Base-by-base conservation (phyloP, 2,329 filamentous ascomycete genomes). In the Nemania bipapillata region DNA sequence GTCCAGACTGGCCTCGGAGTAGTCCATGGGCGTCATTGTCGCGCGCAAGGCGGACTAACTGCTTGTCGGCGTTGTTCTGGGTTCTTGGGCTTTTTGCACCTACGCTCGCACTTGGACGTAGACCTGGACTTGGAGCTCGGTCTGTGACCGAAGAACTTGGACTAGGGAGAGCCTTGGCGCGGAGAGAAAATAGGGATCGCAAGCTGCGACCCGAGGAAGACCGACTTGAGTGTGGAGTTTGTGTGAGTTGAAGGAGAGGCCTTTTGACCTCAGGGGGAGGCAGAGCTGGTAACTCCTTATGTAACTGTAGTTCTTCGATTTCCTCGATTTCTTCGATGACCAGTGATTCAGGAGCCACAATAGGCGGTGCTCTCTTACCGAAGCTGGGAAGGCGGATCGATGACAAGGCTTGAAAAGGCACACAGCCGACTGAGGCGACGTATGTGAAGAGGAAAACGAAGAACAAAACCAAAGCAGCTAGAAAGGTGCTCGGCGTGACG, bases 401-500 rank as follows among this genome's bases (percentile, higher is more conserved):
- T 6, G 83, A 77, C 22, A 86, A 76, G 50, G 75, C 74, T 50
- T 79, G 72, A 35, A 79, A 73, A 26, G 80, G 79, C 45, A 82
- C 76, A 68, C 77, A 76, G 53, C 76, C 76, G 40, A 80, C 75
- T 45, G 80, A 78, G 42, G 81, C 76, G 49, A 85, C 72, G 74
- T 86, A 88, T 58, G 86, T 74, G 65, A 82, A 83, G 69, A 86
- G 71, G 74, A 88, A 86, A 76, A 84, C 80, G 72, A 88, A 80
- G 57, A 82, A 75, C 32, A 89, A 74, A 65, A 81, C 79, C 69
- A 88, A 75, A 30, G 83, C 82, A 68, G 85, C 85, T 73, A 89
- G 80, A 76, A 85, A 89, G 65, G 86, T 86, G 77, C 85, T 85
- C 26, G 87, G 86, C 47, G 86, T 85, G 77, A 89, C 84, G 74